Conservation (phyloP, 1,139 yeast genomes). For the Torulaspora pretoriensis region DNA sequence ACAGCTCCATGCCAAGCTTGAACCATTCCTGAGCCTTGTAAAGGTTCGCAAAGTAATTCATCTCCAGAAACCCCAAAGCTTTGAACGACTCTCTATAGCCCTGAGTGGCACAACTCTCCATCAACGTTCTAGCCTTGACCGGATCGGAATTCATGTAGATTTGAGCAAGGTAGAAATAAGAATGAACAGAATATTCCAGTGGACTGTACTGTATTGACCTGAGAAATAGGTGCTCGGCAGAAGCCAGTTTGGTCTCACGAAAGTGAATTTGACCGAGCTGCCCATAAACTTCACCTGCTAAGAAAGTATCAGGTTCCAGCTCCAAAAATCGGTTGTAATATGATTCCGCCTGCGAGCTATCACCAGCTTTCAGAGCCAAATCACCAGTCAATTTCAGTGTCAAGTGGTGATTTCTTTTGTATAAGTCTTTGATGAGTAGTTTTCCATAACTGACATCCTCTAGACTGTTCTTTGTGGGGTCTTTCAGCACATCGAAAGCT, state of each 20-base stretch:
- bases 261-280: slow-evolving; percentile 65
- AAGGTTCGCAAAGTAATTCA: slow-evolving; percentile 57
- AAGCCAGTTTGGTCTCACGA: slow-evolving; percentile 46
- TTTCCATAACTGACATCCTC: slow-evolving; percentile 65
- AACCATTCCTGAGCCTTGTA: slow-evolving; percentile 76
- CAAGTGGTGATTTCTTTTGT: slow-evolving; percentile 57
- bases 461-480: slow-evolving; percentile 25
- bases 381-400: slow-evolving; percentile 74
- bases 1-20: slow-evolving; percentile 66
- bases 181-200: slow-evolving; percentile 54
- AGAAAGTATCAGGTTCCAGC: slow-evolving; percentile 50
- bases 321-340: slow-evolving; percentile 59
- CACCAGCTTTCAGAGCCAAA: slow-evolving; percentile 49
- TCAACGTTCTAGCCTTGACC: slow-evolving; percentile 56
- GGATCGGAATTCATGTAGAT: slow-evolving; percentile 57
- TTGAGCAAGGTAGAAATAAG: slow-evolving; percentile 77
- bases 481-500: slow-evolving; percentile 55
- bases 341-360: slow-evolving; percentile 49
- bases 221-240: slow-evolving; percentile 57
- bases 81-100: slow-evolving; percentile 77
- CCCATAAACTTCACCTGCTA: slow-evolving; percentile 71
- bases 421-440: slow-evolving; percentile 55
- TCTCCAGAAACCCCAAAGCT: slow-evolving; percentile 71
- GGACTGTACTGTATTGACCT: slow-evolving; percentile 58
- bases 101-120: slow-evolving; percentile 69